Conservation (phyloP, 2,329 filamentous ascomycete species). For the Calonectria naviculata region DNA sequence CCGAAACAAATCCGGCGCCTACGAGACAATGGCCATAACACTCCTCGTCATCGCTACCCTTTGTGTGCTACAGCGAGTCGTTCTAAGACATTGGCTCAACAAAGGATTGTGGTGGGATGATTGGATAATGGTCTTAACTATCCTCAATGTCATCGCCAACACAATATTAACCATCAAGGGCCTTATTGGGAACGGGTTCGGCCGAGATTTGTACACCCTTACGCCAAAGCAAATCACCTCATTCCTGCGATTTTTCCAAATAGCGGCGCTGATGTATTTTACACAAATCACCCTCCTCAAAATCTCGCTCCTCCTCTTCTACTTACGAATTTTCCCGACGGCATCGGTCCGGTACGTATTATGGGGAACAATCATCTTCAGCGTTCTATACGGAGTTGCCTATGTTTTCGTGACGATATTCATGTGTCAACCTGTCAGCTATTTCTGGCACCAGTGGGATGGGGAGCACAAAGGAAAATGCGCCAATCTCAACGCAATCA, state of each 20-base stretch:
- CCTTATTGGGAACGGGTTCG: constrained; percentile 35
- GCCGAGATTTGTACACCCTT: constrained; percentile 49
- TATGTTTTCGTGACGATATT: constrained; percentile 49
- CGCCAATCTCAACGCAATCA: background rate
- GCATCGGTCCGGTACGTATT: constrained; percentile 43
- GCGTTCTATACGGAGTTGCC: constrained; percentile 39
- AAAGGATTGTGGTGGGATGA: background rate
- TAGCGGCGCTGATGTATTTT: constrained; percentile 53
- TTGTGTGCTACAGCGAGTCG: background rate
- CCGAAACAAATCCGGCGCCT: background rate
- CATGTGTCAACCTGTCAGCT: constrained; percentile 52
- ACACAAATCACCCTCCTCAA: constrained; percentile 50
- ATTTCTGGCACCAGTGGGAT: constrained; percentile 47
- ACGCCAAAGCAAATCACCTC: constrained; percentile 26
- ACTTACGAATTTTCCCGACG: constrained; percentile 53
- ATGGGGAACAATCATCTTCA: constrained; percentile 47
- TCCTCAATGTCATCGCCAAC: background rate
- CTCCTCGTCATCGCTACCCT: background rate
- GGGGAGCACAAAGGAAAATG: background rate
- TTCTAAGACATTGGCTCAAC: background rate
- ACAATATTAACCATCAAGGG: background rate
- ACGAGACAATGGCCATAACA: background rate
- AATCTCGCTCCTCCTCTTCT: constrained; percentile 54
- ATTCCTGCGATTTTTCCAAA: constrained; percentile 46
- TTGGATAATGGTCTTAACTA: background rate